Evolutionary conservation across 495 filamentous ascomycete species (phyloP).

Genomic region (Pseudoneurospora amorphoporcata): DNA sequence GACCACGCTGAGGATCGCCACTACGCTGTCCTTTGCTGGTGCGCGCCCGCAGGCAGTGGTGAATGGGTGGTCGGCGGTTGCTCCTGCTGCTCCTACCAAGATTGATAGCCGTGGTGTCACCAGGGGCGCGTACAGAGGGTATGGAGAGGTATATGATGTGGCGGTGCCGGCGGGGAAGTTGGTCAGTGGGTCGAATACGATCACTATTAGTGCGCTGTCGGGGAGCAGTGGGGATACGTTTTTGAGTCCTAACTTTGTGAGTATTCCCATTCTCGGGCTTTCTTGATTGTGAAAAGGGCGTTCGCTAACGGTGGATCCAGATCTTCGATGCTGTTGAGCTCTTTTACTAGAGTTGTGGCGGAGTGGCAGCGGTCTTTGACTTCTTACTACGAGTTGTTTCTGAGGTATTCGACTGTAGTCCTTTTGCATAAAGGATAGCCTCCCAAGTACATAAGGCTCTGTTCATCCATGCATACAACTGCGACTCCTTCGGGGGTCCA

Average conservation of each 20-base stretch:
- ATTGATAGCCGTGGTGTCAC: constrained; percentile 56
- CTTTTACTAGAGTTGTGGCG: constrained; percentile 16
- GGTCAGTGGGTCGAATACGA: constrained; percentile 49
- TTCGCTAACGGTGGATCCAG: constrained; percentile 16
- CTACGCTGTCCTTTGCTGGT: constrained; percentile 52
- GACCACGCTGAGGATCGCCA: constrained; percentile 52
- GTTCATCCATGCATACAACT: not conserved
- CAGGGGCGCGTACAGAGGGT: constrained; percentile 51
- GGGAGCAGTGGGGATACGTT: constrained; percentile 46
- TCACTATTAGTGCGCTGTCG: constrained; percentile 48
- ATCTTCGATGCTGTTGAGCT: constrained; percentile 50
- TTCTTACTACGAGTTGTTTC: not conserved
- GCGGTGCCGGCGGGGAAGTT: constrained; percentile 45
- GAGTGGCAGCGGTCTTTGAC: not conserved
- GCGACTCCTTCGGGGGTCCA: not conserved
- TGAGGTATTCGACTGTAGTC: not conserved
- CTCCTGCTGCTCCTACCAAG: constrained; percentile 48
- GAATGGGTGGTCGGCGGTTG: constrained; percentile 38
- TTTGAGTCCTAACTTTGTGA: constrained; percentile 52
- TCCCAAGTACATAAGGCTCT: not conserved
- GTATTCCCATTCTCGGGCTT: constrained; percentile 10
- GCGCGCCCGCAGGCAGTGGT: constrained; percentile 38
- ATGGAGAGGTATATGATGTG: constrained; percentile 52
- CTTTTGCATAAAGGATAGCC: not conserved
- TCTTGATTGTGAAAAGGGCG: not conserved